Base-by-base conservation (phyloP, 441 rosid species). In the Pelargonium myrrhifolium region DNA sequence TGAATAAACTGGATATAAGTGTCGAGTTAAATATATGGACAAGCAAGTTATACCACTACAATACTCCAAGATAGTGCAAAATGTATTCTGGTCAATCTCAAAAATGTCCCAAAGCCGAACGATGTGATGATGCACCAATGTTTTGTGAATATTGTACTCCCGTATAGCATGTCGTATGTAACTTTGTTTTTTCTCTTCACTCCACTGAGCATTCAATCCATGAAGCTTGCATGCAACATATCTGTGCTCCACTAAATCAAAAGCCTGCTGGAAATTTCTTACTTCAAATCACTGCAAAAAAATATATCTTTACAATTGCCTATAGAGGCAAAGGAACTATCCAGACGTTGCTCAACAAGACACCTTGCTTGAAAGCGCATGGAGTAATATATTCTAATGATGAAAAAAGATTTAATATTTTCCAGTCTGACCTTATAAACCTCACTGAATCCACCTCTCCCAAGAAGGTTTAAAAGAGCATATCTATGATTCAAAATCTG, bases 361-460 rank as follows among this genome's bases (percentile, higher is more conserved):
- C 71, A 26, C 75, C 71, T 65, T 55, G 26, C 62, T 17, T 31
- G 9, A 69, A 55, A 42, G 60, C 55, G 62, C 67, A 66, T 68
- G 40, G 65, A 35, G 42, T 7, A 67, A 69, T 65, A 56, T 78
- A 61, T 74, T 71, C 66, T 68, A 74, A 71, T 55, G 37, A 70
- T 71, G 47, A 69, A 67, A 45, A 68, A 63, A 75, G 64, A 76
- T 49, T 64, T 56, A 67, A 64, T 43, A 69, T 68, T 62, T 51
- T 24, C 65, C 72, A 77, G 65, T 81, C 96, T 82, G 83, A 95
- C 99, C 99, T 95, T 95, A 77, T 89, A 95, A 76, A 95, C 99
- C 86, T 95, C 99, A 76, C 99, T 95, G 76, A 95, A 95, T 77
- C 99, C 99, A 43, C 99, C 99, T 82, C 87, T 92, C 12, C 99